A percentile compares a stretch with the other conserved stretches of the same genome.
Conservation (phyloP, 2,329 filamentous ascomycete genomes). For the Talaromyces funiculosus region DNA sequence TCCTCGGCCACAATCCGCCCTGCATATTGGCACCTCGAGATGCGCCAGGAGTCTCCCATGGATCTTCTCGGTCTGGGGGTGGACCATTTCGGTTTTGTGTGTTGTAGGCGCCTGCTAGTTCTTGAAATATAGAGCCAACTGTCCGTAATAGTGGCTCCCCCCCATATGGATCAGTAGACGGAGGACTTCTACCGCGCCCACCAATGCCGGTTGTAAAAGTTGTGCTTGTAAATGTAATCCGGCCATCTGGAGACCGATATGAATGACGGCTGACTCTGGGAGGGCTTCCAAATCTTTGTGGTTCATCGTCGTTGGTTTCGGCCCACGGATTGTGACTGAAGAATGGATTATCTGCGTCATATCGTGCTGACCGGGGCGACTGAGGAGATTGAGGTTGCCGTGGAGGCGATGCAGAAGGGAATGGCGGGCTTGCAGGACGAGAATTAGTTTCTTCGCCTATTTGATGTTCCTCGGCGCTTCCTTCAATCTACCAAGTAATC, state of each 20-base stretch:
- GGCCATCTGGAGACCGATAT: conserved; percentile 43
- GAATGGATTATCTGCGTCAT: conserved; percentile 28
- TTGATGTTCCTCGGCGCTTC: conserved; percentile 23
- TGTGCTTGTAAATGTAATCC: conserved; percentile 36
- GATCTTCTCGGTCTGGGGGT: conserved; percentile 8
- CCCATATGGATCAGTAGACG: conserved; percentile 5
- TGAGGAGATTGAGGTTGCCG: conserved; percentile 19
- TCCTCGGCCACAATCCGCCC: conserved; percentile 44
- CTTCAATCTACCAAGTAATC: conserved; percentile 25
- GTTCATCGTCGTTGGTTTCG: conserved; percentile 43
- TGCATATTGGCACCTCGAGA: conserved; percentile 14
- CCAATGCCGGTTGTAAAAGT: conserved; percentile 23
- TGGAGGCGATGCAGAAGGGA: neutral
- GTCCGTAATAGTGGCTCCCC: conserved; percentile 30
- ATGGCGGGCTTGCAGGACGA: conserved; percentile 8
- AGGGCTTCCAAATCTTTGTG: conserved; percentile 19
- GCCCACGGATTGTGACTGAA: conserved; percentile 46
- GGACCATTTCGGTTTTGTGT: conserved; percentile 11
- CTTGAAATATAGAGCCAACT: conserved; percentile 44
- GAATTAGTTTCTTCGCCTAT: conserved; percentile 19
- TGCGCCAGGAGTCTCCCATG: conserved; percentile 8
- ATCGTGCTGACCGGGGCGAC: conserved; percentile 25
- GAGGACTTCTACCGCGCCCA: conserved; percentile 17
- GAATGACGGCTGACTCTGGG: conserved; percentile 31
- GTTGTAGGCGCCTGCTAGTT: conserved; percentile 34